These are phyloP conservation scores for Aquilaria yunnanensis DNA, from an alignment of 345 rosid species.

Conservation along the genomic window DNA sequence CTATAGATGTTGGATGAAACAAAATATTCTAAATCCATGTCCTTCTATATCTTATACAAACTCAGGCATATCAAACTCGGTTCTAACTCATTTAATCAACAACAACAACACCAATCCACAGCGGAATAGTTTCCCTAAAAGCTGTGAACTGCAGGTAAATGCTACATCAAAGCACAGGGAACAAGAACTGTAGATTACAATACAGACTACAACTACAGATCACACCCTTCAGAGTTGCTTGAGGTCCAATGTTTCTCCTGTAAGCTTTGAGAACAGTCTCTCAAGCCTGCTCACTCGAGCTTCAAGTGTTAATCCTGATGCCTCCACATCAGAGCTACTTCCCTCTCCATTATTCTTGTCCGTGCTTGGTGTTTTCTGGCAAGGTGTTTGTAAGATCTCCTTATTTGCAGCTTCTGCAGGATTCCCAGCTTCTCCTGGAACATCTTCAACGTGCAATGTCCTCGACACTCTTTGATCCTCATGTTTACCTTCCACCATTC, in stretches of 20 bases:
- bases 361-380: neutral
- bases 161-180: too few species aligned
- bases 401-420: neutral
- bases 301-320: slow-evolving; percentile 15
- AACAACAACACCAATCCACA: too few species aligned
- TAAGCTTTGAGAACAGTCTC: slow-evolving; percentile 15
- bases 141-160: too few species aligned
- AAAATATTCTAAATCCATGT: too few species aligned
- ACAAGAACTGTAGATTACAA: too few species aligned
- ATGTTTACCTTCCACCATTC: neutral
- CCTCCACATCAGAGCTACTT: neutral
- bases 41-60: too few species aligned
- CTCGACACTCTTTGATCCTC: neutral
- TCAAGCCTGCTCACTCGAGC: slow-evolving; percentile 22
- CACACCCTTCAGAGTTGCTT: neutral
- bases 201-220: too few species aligned
- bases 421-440: neutral
- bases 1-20: too few species aligned
- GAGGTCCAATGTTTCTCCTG: slow-evolving; percentile 13
- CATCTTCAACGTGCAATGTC: slow-evolving; percentile 1
- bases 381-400: neutral
- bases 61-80: too few species aligned
- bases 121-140: too few species aligned
- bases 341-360: neutral
- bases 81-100: too few species aligned